Evolutionary conservation across 164 flowering plant species (phyloP), one percentile per base, ranked within the genome.

Genomic region (Chimonanthus salicifolius): DNA sequence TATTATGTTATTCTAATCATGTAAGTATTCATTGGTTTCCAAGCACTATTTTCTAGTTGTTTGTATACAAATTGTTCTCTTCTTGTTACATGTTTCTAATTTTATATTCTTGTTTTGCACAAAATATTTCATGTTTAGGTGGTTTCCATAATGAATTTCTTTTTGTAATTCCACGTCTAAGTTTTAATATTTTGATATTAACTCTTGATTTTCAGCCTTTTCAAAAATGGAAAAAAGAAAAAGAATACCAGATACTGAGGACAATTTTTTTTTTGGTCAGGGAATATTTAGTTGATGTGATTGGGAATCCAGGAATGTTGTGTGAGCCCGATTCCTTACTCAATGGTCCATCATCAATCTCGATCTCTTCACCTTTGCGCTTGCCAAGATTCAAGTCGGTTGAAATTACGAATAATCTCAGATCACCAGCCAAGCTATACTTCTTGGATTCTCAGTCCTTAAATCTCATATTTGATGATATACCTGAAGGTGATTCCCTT

Each of bases 311-410:
- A 68, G 98, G 99, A 76, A 76, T 76, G 76, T 84, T 95, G 74
- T 84, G 87, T 47, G 90, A 88, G 74, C 99, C 98, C 67, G 90
- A 90, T 84, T 95, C 99, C 76, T 78, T 89, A 80, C 86, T 91
- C 70, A 95, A 95, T 85, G 99, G 98, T 73, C 97, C 94, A 69
- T 88, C 91, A 74, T 87, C 94, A 78, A 91, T 93, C 82, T 86
- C 91, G 79, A 87, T 95, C 75, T 85, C 96, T 71, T 93, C 99
- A 74, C 99, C 99, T 45, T 78, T 95, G 86, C 92, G 95, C 68
- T 87, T 88, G 80, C 99, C 99, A 49, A 80, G 85, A 77, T 82
- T 80, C 74, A 90, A 83, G 80, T 80, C 85, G 69, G 82, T 83
- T 83, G 89, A 83, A 80, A 84, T 88, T 74, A 76, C 82, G 62